phyloP scores from a whole-genome alignment of 192 early-diverging fungal species.

The Borealophlyctis nickersoniae region DNA sequence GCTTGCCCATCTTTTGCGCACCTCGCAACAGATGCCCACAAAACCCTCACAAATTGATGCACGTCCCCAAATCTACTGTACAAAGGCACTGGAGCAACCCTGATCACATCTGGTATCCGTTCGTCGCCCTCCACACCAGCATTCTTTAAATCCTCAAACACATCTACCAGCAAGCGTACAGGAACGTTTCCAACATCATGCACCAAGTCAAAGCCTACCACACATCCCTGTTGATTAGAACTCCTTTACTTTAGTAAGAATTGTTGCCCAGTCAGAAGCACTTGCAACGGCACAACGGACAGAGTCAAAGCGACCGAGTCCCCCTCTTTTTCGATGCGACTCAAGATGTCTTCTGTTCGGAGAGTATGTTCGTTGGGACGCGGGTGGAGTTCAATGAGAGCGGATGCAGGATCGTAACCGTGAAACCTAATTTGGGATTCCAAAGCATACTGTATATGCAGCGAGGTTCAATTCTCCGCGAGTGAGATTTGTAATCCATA shows the following conservation, averaged over 20 bases:
- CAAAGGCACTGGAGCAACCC: slow-evolving; percentile 85
- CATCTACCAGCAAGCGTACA: slow-evolving; percentile 69
- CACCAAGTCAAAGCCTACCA: slow-evolving; percentile 92
- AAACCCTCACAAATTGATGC: slow-evolving; percentile 55
- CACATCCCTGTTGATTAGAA: slow-evolving; percentile 82
- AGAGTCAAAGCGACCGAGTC: slow-evolving; percentile 79
- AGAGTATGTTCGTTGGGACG: slow-evolving; percentile 68
- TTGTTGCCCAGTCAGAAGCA: slow-evolving; percentile 82
- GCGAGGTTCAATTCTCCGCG: too few relatives aligned
- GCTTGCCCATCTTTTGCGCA: too few relatives aligned
- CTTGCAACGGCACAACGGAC: slow-evolving; percentile 80
- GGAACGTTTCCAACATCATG: slow-evolving; percentile 94
- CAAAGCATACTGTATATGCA: slow-evolving; percentile 85
- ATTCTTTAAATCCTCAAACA: slow-evolving; percentile 59
- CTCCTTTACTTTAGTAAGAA: too few relatives aligned
- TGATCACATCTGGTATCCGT: slow-evolving; percentile 85
- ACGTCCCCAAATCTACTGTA: slow-evolving; percentile 89
- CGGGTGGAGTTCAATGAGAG: slow-evolving; percentile 73
- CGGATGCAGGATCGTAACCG: slow-evolving; percentile 62
- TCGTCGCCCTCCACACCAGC: slow-evolving; percentile 82
- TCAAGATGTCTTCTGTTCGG: slow-evolving; percentile 78
- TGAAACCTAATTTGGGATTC: slow-evolving; percentile 87
- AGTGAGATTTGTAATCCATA: too few relatives aligned
- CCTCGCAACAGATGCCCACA: too few relatives aligned
- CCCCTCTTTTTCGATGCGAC: slow-evolving; percentile 68